Evolutionary conservation across 768 basidiomycete species (phyloP).

Genomic region (Kondoa subrosea): DNA sequence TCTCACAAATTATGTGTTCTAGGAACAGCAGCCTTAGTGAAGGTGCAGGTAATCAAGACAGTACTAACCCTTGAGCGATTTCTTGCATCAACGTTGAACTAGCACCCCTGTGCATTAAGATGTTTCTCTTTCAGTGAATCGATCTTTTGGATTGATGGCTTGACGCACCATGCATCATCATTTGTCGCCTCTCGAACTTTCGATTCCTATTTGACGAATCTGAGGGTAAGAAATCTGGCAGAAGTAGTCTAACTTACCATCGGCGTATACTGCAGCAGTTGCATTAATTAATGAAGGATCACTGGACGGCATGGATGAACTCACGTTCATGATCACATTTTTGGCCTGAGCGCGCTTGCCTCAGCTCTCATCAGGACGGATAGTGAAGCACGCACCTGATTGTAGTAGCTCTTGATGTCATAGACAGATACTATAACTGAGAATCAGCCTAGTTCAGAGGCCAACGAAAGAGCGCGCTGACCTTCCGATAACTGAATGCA

Average conservation of each 20-base stretch:
- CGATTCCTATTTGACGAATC: slow-evolving; percentile 62
- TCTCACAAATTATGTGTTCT: slow-evolving; percentile 96
- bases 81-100: slow-evolving; percentile 97
- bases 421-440: slow-evolving; percentile 1
- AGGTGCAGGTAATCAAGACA: not conserved
- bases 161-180: slow-evolving; percentile 79
- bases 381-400: not conserved
- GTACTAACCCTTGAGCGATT: slow-evolving; percentile 59
- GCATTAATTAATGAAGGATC: not conserved
- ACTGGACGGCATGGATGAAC: not conserved
- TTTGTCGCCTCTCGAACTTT: slow-evolving; percentile 95
- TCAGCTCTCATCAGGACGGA: not conserved
- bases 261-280: not conserved
- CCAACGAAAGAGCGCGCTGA: not conserved
- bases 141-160: not conserved
- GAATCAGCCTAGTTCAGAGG: not conserved
- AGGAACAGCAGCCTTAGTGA: not conserved
- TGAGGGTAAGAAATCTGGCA: slow-evolving; percentile 32
- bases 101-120: slow-evolving; percentile 54
- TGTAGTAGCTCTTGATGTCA: slow-evolving; percentile 7
- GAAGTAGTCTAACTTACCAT: not conserved
- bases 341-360: slow-evolving; percentile 48
- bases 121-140: not conserved
- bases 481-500: not conserved
- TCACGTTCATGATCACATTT: slow-evolving; percentile 82